phyloP scores from a whole-genome alignment of 2,329 filamentous ascomycete genomes.

The Aspergillus sp. region DNA sequence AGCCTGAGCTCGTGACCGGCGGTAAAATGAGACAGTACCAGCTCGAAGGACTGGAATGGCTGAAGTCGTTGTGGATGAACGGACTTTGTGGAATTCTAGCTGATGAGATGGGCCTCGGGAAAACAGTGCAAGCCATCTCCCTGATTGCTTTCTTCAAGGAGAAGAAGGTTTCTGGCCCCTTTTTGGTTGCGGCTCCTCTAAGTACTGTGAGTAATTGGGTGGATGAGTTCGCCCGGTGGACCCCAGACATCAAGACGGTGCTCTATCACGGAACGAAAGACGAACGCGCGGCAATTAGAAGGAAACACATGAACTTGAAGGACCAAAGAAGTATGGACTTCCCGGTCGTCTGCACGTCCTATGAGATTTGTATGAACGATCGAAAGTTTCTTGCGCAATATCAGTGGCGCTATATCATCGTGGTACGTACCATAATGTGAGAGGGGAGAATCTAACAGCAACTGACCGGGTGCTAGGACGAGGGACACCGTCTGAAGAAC shows the following conservation, averaged over 20 bases:
- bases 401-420: slow-evolving; percentile 97
- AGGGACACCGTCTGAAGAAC: slow-evolving; percentile 97
- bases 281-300: slow-evolving; percentile 74
- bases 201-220: slow-evolving; percentile 96
- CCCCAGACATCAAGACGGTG: slow-evolving; percentile 80
- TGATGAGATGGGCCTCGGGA: slow-evolving; percentile 92
- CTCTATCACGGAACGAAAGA: slow-evolving; percentile 85
- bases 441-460: not conserved
- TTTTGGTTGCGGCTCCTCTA: slow-evolving; percentile 83
- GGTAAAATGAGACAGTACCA: slow-evolving; percentile 95
- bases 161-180: slow-evolving; percentile 82
- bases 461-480: slow-evolving; percentile 59
- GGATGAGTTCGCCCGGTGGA: slow-evolving; percentile 88
- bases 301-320: slow-evolving; percentile 64
- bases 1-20: slow-evolving; percentile 80
- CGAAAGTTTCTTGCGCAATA: slow-evolving; percentile 77
- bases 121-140: slow-evolving; percentile 88
- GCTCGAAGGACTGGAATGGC: slow-evolving; percentile 90
- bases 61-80: slow-evolving; percentile 79
- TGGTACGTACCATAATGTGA: slow-evolving; percentile 50
- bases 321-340: slow-evolving; percentile 71
- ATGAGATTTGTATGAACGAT: slow-evolving; percentile 94
- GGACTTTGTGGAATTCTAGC: slow-evolving; percentile 88
- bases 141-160: slow-evolving; percentile 85
- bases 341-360: slow-evolving; percentile 89